phyloP scores from a whole-genome alignment of 129 eudicot genomes.

The Daucus carota region DNA sequence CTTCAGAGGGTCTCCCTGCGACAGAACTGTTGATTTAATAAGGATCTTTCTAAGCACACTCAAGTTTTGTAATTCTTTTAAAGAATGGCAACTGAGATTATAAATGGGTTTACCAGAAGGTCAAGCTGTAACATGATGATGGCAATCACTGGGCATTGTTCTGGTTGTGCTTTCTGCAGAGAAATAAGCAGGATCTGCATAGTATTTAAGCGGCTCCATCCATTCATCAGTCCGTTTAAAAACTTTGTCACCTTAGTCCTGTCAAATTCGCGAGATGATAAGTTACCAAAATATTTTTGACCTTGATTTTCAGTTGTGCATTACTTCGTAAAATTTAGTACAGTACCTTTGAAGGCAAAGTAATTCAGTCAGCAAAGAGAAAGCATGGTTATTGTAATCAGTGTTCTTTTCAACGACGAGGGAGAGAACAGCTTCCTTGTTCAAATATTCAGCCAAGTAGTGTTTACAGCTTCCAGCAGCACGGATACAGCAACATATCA shows the following conservation, averaged over 20 bases:
- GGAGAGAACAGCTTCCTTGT: constrained; percentile 37
- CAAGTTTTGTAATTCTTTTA: neutral
- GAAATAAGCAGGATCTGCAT: constrained; percentile 51
- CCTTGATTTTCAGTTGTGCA: neutral
- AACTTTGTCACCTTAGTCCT: constrained; percentile 48
- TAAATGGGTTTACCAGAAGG: constrained; percentile 44
- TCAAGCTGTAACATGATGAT: constrained; percentile 64
- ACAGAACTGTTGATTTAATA: constrained; percentile 23
- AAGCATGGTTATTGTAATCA: constrained; percentile 24
- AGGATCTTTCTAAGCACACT: constrained; percentile 15
- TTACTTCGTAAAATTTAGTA: neutral
- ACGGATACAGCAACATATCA: constrained; percentile 40
- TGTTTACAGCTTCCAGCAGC: constrained; percentile 78
- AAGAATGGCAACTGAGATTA: neutral
- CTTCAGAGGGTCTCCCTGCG: constrained; percentile 75
- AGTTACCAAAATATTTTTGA: neutral
- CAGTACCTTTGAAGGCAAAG: constrained; percentile 56
- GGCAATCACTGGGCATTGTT: constrained; percentile 57
- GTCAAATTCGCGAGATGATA: constrained; percentile 6
- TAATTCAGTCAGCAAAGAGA: constrained; percentile 48
- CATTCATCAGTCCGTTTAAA: constrained; percentile 32
- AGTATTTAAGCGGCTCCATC: constrained; percentile 58
- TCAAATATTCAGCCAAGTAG: constrained; percentile 47
- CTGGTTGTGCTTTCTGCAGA: constrained; percentile 54
- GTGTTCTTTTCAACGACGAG: constrained; percentile 29